Base-by-base conservation (phyloP, 1,284 basidiomycete species). In the Tylopilus orsonianus region DNA sequence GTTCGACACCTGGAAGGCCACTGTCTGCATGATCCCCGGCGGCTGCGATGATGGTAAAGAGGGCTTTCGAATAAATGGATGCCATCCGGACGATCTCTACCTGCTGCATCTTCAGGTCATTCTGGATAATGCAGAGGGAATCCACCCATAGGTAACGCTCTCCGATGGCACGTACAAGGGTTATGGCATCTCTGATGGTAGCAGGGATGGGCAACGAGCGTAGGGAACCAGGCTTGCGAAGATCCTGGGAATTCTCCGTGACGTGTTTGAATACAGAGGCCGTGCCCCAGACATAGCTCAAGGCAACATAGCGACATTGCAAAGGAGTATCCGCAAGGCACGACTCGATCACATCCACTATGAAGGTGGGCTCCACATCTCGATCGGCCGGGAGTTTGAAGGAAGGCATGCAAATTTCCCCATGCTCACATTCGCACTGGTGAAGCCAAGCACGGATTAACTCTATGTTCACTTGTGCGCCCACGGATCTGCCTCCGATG, bases 141-240 rank as follows among this genome's bases (percentile, higher is more conserved):
- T 63, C 61, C 10, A 63, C 49, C 58, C 59, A 60, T 4, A 60
- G 34, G 22, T 63, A 63, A 14, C 53, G 56, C 33, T 63, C 60
- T 39, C 54, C 56, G 6, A 61, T 57, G n/a, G 27, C 35, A 8
- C 18, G 41, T 1, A 61, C 53, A 5, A 63, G 37, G 3, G 41
- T 40, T 1, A 61, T 61, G 8, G 59, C 46, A 41, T 60, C 60
- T 33, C 37, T 44, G 20, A 60, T 64, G 2, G 58, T 60, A n/a
- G 49, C 23, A 13, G 56, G 53, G 19, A 61, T 47, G 9, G 42
- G 46, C 8, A 53, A 37, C 4, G 40, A 53, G 5, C 10, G 22
- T 5, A 58, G 9, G 10, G 48, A 58, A 26, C 6, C 3, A 1
- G 13, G 10, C 18, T 34, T 38, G 18, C 52, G 56, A 22, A 60